Percentiles rank a stretch among this genome's conserved stretches.
phyloP scores from a whole-genome alignment of 129 eudicot species.

The Flaveria robusta region DNA sequence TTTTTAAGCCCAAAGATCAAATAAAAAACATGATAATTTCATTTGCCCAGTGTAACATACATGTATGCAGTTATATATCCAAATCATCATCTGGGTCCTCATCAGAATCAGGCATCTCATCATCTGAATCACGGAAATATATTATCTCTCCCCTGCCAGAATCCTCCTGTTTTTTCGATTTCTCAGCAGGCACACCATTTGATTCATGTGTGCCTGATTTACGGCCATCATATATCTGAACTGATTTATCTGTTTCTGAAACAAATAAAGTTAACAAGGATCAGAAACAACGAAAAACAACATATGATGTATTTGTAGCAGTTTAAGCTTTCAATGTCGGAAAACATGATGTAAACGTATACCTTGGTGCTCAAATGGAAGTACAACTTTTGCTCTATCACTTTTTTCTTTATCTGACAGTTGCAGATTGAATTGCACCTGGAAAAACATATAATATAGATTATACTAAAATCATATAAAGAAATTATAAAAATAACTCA shows the following conservation, averaged over 20 bases:
- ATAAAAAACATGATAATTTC: neutral
- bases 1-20: neutral
- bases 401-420: constrained; percentile 78
- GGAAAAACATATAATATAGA: constrained; percentile 34
- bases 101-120: constrained; percentile 98
- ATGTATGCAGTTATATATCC: constrained; percentile 61
- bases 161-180: constrained; percentile 36
- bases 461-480: neutral
- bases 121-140: constrained; percentile 95
- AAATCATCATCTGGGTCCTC: constrained; percentile 99
- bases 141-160: constrained; percentile 73
- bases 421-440: constrained; percentile 94
- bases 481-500: neutral
- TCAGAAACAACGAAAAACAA: neutral
- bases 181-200: constrained; percentile 34
- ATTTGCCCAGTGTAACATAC: too few species aligned
- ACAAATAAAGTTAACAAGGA: constrained; percentile 18
- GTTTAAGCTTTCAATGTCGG: neutral
- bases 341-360: constrained; percentile 10
- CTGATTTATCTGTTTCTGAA: constrained; percentile 65
- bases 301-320: neutral
- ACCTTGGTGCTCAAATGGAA: constrained; percentile 99
- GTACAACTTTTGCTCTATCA: constrained; percentile 92
- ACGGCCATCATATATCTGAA: constrained; percentile 86
- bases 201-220: constrained; percentile 47